A percentile compares a stretch with the other conserved stretches of the same genome.
phyloP scores from a whole-genome alignment of 768 basidiomycete species.

The Leccinum ochraceum region DNA sequence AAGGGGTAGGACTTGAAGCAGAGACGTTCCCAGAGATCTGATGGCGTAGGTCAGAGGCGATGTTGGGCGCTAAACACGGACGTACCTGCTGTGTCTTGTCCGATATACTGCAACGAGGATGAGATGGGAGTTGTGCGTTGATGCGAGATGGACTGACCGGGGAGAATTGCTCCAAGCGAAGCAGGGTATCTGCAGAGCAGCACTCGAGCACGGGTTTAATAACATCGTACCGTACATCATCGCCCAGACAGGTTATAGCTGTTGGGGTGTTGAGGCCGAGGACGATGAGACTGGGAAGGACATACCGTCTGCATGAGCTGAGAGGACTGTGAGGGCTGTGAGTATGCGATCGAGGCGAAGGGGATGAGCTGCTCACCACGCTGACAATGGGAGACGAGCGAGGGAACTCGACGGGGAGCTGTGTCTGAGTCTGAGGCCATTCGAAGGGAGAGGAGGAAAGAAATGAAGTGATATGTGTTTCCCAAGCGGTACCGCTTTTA shows the following conservation, averaged over 20 bases:
- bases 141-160: conserved; percentile 51
- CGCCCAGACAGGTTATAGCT: conserved; percentile 70
- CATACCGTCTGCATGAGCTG: conserved; percentile 62
- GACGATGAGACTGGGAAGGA: conserved; percentile 6
- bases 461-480: background rate
- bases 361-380: conserved; percentile 49
- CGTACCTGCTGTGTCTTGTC: conserved; percentile 56
- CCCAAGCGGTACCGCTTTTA: conserved; percentile 14
- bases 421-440: conserved; percentile 41
- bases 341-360: conserved; percentile 2
- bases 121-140: conserved; percentile 12
- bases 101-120: conserved; percentile 45
- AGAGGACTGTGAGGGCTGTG: conserved; percentile 48
- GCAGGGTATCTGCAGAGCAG: conserved; percentile 70
- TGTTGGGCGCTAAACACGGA: background rate
- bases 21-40: conserved; percentile 68
- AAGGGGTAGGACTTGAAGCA: conserved; percentile 63
- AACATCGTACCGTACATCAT: conserved; percentile 58
- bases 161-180: conserved; percentile 65
- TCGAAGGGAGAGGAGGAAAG: background rate
- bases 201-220: conserved; percentile 73
- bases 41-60: conserved; percentile 9
- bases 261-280: conserved; percentile 8
- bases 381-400: conserved; percentile 71
- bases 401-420: conserved; percentile 48